A percentile compares a stretch with the other conserved stretches of the same genome.
Conservation (phyloP, 495 filamentous ascomycete genomes). For the Neurospora sublineolata region DNA sequence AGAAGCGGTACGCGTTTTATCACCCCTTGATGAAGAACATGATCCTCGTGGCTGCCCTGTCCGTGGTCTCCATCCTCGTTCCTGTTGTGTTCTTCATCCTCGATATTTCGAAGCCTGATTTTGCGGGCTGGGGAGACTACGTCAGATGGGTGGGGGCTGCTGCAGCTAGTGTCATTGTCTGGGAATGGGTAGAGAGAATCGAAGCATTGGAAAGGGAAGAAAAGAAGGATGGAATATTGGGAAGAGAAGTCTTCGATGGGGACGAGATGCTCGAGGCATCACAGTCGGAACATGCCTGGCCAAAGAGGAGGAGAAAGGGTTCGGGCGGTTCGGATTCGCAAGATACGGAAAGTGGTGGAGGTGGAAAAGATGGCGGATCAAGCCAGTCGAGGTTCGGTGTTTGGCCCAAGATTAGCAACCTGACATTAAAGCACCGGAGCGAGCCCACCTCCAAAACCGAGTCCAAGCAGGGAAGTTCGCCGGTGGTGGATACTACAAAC, state of each 20-base stretch:
- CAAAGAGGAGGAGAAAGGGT: conserved; percentile 24
- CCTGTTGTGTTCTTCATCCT: conserved; percentile 93
- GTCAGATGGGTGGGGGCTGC: conserved; percentile 96
- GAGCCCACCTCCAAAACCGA: conserved; percentile 9
- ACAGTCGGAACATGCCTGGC: conserved; percentile 31
- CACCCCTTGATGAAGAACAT: conserved; percentile 91
- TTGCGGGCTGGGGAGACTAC: conserved; percentile 94
- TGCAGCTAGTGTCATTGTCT: conserved; percentile 91
- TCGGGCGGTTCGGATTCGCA: conserved; percentile 19
- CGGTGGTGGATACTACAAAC: not conserved
- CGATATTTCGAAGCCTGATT: conserved; percentile 76
- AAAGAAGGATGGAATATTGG: conserved; percentile 88
- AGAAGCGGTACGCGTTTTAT: conserved; percentile 87
- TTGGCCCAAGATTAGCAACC: conserved; percentile 36
- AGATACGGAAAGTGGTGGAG: conserved; percentile 11
- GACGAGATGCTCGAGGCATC: conserved; percentile 87
- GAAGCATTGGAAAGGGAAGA: conserved; percentile 93
- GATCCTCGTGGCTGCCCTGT: conserved; percentile 69
- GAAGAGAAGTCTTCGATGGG: conserved; percentile 89
- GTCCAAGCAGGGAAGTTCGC: not conserved
- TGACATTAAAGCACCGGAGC: conserved; percentile 31
- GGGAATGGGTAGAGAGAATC: conserved; percentile 99
- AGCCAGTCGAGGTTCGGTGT: conserved; percentile 23
- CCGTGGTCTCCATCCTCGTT: conserved; percentile 67
- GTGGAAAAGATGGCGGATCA: conserved; percentile 10